phyloP scores from a whole-genome alignment of 2,329 filamentous ascomycete species.

The Chaetomiaceae sp. region DNA sequence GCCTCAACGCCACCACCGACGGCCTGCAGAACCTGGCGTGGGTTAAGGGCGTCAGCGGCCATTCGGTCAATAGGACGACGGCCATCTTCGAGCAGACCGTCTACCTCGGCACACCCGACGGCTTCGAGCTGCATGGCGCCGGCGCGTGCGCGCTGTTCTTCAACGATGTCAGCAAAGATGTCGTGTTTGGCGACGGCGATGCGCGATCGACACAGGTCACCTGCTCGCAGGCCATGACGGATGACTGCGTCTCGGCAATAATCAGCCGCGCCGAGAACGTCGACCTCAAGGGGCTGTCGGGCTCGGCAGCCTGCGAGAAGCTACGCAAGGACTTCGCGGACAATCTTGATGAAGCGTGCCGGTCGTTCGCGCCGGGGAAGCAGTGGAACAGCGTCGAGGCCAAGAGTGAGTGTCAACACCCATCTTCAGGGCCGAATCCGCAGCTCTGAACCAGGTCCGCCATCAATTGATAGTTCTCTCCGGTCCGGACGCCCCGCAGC shows the following conservation, averaged over 20 bases:
- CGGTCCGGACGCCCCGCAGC: background rate
- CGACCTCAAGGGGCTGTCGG: background rate
- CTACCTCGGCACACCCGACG: slow-evolving; percentile 6
- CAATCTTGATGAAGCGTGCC: slow-evolving; percentile 3
- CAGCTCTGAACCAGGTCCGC: too few species aligned
- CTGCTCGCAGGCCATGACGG: slow-evolving; percentile 4
- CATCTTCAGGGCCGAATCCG: too few species aligned
- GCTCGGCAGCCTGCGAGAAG: slow-evolving; percentile 5
- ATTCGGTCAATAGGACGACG: background rate
- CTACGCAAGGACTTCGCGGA: slow-evolving; percentile 6
- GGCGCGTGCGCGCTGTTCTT: slow-evolving; percentile 12
- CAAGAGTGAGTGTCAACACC: background rate
- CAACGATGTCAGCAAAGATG: background rate
- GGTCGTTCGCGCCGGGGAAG: background rate
- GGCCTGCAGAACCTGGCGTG: background rate
- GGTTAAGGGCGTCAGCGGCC: slow-evolving; percentile 2
- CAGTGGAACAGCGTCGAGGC: slow-evolving; percentile 4
- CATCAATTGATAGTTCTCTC: background rate
- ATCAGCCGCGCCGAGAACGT: slow-evolving; percentile 3
- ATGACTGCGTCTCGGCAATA: slow-evolving; percentile 2
- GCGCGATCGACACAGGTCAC: too few species aligned
- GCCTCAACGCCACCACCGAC: background rate
- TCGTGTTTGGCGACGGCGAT: slow-evolving; percentile 2
- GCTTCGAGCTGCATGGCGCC: background rate
- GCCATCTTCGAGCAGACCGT: slow-evolving; percentile 6